Percentiles rank a stretch among this genome's conserved stretches.
phyloP scores from a whole-genome alignment of 768 basidiomycete species.

The Tremella fuciformis region DNA sequence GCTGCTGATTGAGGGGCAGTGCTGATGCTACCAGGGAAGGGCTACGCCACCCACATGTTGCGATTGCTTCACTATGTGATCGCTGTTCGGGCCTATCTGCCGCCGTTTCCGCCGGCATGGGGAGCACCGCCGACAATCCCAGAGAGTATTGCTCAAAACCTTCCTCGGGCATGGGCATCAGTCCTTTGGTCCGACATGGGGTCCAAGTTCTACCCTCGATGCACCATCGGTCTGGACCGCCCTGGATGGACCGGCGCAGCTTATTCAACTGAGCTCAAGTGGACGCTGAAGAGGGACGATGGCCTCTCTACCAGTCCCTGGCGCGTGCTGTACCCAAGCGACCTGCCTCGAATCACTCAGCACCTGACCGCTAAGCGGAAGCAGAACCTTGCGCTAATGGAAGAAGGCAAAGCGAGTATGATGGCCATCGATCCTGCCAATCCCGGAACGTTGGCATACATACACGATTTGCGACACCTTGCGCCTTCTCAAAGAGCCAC shows the following conservation, averaged over 20 bases:
- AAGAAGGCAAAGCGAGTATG: not conserved
- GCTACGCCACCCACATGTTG: constrained; percentile 34
- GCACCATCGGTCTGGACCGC: constrained; percentile 13
- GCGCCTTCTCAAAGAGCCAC: no score
- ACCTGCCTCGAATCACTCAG: not conserved
- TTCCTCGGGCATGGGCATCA: constrained; percentile 26
- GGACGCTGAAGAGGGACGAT: constrained; percentile 12
- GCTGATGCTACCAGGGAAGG: constrained; percentile 28
- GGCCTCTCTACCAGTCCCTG: no score
- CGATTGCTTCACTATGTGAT: constrained; percentile 31
- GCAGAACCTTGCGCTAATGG: not conserved
- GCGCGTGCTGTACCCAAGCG: not conserved
- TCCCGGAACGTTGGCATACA: not conserved
- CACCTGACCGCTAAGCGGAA: not conserved
- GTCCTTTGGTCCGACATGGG: constrained; percentile 42
- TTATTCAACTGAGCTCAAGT: constrained; percentile 15
- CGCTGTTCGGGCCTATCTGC: constrained; percentile 10
- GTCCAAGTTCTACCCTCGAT: constrained; percentile 25
- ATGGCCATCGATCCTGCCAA: constrained; percentile 4
- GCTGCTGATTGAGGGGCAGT: not conserved
- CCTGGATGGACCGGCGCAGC: constrained; percentile 28
- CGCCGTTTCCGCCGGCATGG: constrained; percentile 21
- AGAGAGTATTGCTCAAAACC: not conserved
- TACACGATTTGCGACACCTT: no score
- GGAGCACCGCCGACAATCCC: constrained; percentile 13